A percentile compares a stretch with the other conserved stretches of the same genome.
Evolutionary conservation across 1,284 basidiomycete species (phyloP).

Genomic region (Phellinidium pouzarii): DNA sequence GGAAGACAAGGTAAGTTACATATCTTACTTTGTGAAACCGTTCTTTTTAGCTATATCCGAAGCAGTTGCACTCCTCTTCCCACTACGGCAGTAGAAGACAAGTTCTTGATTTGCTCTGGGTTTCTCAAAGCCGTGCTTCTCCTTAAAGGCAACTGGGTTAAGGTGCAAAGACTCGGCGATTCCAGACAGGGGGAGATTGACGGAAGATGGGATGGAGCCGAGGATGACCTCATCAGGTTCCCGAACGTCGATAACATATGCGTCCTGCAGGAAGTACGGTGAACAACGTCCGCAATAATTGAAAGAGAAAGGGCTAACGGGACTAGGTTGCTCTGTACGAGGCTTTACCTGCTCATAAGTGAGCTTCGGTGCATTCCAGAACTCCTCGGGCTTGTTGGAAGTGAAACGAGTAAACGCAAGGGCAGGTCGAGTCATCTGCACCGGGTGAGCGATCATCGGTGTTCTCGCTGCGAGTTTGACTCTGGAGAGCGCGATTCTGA

Average conservation of each 20-base stretch:
- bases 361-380: slow-evolving; percentile 62
- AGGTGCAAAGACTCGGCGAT: slow-evolving; percentile 69
- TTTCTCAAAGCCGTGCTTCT: slow-evolving; percentile 80
- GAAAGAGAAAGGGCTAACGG: slow-evolving; percentile 44
- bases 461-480: not conserved
- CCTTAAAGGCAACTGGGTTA: slow-evolving; percentile 52
- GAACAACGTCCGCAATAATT: slow-evolving; percentile 1
- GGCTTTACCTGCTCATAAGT: slow-evolving; percentile 83
- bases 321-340: slow-evolving; percentile 71
- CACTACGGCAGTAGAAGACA: slow-evolving; percentile 92
- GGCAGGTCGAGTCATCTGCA: not conserved
- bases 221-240: slow-evolving; percentile 91
- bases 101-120: slow-evolving; percentile 74
- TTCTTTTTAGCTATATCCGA: slow-evolving; percentile 78
- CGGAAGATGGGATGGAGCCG: slow-evolving; percentile 92
- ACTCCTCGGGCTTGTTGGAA: slow-evolving; percentile 36
- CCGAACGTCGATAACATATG: slow-evolving; percentile 88
- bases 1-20: not conserved
- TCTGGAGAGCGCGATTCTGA: slow-evolving; percentile 13
- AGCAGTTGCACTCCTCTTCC: slow-evolving; percentile 79
- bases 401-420: slow-evolving; percentile 1
- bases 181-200: slow-evolving; percentile 86
- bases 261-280: slow-evolving; percentile 41
- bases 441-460: not conserved
- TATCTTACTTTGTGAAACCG: slow-evolving; percentile 75